Evolutionary conservation across 495 filamentous ascomycete genomes (phyloP), one percentile per base, ranked within the genome.

Genomic region (Penicillium canescens): DNA sequence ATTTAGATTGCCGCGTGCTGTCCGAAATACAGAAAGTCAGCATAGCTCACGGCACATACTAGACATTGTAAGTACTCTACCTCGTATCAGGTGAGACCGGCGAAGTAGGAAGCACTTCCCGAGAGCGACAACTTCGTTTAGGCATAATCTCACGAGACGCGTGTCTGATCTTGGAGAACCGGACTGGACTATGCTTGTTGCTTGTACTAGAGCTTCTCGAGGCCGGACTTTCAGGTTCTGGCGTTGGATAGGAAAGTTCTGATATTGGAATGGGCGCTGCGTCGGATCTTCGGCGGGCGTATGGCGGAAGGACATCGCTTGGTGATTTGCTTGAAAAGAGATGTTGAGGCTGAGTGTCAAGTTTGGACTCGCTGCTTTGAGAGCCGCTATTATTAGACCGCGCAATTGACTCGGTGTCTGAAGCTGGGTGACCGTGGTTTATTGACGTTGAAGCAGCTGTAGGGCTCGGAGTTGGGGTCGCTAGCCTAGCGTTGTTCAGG

Each of bases 191-290:
- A 41, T 43, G 42, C 20, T 33, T 34, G 7, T 18, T 42, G 18
- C 23, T 18, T 18, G 6, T 24, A 24, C 23, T 24, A 24, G 23
- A 24, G 6, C 23, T 24, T 24, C 55, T 57, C 12, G 50, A 35
- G 10, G 16, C 16, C 14, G 34, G 46, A 39, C 46, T 20, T 4
- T 37, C n/a, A 8, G 44, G 12, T 12, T 16, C 12, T 1, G 42
- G 33, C 8, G 24, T 36, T 3, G 13, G 9, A 20, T 23, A 33
- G 7, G 39, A 12, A 1, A 57, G 16, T 34, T 52, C 47, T 35
- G 54, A 34, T 13, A 57, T 47, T 8, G 47, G 54, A 24, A 57
- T 57, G 8, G 54, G 47, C 21, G 54, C 54, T 14, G 54, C 54
- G 23, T 57, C 54, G 3, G 54, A 57, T 33, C 42, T 42, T 23